These are phyloP conservation scores for Paramyrothecium roridum DNA, from an alignment of 2,329 filamentous ascomycete genomes.

Conservation along the genomic window DNA sequence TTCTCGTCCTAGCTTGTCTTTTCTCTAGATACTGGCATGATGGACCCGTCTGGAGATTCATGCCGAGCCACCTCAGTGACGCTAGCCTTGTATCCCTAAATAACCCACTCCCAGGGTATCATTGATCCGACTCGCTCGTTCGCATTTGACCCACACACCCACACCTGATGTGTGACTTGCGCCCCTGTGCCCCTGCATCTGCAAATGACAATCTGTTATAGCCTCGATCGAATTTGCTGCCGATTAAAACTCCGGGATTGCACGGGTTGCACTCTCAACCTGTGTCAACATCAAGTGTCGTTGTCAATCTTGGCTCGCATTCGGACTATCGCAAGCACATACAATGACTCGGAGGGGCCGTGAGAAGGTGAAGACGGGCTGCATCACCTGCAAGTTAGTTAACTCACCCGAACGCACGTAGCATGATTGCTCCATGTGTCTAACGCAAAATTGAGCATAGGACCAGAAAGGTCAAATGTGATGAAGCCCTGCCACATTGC, in stretches of 20 bases:
- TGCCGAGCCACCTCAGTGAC: too few relatives aligned
- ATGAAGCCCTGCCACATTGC: conserved; percentile 50
- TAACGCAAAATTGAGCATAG: conserved; percentile 26
- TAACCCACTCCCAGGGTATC: too few relatives aligned
- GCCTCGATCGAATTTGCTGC: not conserved
- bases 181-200: not conserved
- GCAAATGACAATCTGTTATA: not conserved
- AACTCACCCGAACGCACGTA: not conserved
- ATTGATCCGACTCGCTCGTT: conserved; percentile 6
- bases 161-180: too few relatives aligned
- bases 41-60: too few relatives aligned
- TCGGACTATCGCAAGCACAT: not conserved
- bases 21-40: too few relatives aligned
- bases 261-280: too few relatives aligned
- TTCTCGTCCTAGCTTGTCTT: too few relatives aligned
- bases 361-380: conserved; percentile 42
- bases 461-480: conserved; percentile 54
- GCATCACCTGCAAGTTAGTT: conserved; percentile 52
- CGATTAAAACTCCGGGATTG: conserved; percentile 1
- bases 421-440: not conserved
- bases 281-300: not conserved
- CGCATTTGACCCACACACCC: conserved; percentile 10
- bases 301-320: not conserved
- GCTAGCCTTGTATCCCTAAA: too few relatives aligned
- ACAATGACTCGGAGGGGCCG: conserved; percentile 19